These are phyloP conservation scores for Lablab purpureus DNA, from an alignment of 306 rosid genomes.

Conservation along the genomic window DNA sequence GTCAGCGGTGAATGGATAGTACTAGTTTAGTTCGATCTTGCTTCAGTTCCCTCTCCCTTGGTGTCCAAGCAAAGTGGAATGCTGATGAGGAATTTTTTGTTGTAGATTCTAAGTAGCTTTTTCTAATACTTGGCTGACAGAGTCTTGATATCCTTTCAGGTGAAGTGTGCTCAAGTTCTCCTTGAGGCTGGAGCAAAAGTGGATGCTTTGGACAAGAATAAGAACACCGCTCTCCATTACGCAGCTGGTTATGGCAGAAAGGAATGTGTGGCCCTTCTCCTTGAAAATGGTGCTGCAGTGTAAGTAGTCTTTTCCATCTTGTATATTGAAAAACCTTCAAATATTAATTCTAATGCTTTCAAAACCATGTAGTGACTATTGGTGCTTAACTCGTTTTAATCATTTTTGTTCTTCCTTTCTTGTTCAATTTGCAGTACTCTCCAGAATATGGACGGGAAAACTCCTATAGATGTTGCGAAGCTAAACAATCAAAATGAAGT, in stretches of 20 bases:
- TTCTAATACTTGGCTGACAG: slow-evolving; percentile 14
- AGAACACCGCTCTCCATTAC: slow-evolving; percentile 97
- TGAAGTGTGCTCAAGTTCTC: slow-evolving; percentile 92
- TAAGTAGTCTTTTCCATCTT: slow-evolving; percentile 54
- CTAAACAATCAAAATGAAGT: slow-evolving; percentile 91
- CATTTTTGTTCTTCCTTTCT: slow-evolving; percentile 2
- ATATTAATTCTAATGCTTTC: slow-evolving; percentile 18
- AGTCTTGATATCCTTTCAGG: slow-evolving; percentile 59
- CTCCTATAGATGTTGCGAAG: slow-evolving; percentile 97
- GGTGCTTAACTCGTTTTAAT: slow-evolving; percentile 1
- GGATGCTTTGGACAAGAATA: slow-evolving; percentile 94
- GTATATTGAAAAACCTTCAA: not conserved
- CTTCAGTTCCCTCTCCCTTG: not conserved
- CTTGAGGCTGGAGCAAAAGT: slow-evolving; percentile 97
- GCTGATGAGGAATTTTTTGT: not conserved
- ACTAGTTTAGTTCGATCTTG: slow-evolving; percentile 1
- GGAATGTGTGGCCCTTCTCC: slow-evolving; percentile 94
- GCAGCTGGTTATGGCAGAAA: slow-evolving; percentile 99
- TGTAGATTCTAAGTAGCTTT: slow-evolving; percentile 18
- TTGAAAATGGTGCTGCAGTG: slow-evolving; percentile 97
- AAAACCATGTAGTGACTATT: not conserved
- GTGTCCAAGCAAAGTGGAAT: slow-evolving; percentile 3
- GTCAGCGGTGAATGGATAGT: not conserved
- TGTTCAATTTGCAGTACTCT: slow-evolving; percentile 75
- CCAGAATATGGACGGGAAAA: slow-evolving; percentile 95